Conservation (phyloP, 2,329 filamentous ascomycete genomes). For the Tolypocladium pustulatum region DNA sequence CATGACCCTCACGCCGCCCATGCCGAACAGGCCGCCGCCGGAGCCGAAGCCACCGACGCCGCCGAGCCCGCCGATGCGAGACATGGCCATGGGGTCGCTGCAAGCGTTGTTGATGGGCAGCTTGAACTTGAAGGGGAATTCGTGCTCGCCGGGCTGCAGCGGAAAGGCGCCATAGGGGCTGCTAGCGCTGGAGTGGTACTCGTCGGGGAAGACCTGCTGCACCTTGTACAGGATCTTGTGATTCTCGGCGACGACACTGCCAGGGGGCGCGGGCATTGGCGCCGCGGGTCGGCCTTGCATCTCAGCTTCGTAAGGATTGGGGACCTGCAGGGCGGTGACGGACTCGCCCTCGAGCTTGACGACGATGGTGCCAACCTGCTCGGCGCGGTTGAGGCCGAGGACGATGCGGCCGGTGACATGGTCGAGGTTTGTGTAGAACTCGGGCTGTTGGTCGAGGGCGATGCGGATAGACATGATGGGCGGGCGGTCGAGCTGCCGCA, state of each 20-base stretch:
- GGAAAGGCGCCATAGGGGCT: constrained; percentile 40
- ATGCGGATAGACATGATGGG: constrained; percentile 55
- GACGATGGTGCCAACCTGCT: constrained; percentile 61
- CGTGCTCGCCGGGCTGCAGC: constrained; percentile 58
- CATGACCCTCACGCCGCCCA: constrained; percentile 47
- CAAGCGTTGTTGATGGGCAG: constrained; percentile 69
- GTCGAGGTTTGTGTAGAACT: constrained; percentile 75
- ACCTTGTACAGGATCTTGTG: constrained; percentile 69
- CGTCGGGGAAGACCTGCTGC: constrained; percentile 60
- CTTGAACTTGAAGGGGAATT: constrained; percentile 72
- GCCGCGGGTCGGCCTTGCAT: constrained; percentile 19
- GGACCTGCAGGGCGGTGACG: constrained; percentile 50
- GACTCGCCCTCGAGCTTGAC: constrained; percentile 80
- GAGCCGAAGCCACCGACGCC: constrained; percentile 41
- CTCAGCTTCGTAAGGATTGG: constrained; percentile 33
- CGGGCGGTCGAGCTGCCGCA: neutral
- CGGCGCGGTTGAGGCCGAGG: constrained; percentile 50
- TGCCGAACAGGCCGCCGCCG: constrained; percentile 33
- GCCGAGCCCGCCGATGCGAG: constrained; percentile 40
- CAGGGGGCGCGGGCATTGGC: constrained; percentile 21
- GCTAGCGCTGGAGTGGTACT: constrained; percentile 28
- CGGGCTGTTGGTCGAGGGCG: constrained; percentile 52
- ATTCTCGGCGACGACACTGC: constrained; percentile 42
- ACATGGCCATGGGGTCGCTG: constrained; percentile 40
- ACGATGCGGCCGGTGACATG: constrained; percentile 53